Conservation (phyloP, 352 stramenopile species). For the Poterioochromonas sp. region DNA sequence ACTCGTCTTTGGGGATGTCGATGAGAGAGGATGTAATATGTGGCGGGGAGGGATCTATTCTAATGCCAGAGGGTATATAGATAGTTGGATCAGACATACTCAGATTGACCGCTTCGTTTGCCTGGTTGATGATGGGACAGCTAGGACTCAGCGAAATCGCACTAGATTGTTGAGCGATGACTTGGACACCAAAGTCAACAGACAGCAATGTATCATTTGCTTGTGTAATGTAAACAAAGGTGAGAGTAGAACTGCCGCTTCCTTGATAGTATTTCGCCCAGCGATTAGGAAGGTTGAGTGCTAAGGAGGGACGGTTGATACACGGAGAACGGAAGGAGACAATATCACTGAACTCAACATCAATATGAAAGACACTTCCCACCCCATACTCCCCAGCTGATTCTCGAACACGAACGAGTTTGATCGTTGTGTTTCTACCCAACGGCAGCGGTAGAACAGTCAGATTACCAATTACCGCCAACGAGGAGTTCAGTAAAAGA, state of each 20-base stretch:
- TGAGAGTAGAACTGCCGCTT: not conserved
- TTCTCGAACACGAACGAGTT: not conserved
- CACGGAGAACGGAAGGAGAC: not conserved
- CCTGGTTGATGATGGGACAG: not conserved
- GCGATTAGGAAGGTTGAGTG: not conserved
- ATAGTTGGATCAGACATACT: not conserved
- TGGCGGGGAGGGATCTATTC: not conserved
- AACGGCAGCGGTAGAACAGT: not conserved
- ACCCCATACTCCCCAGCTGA: conserved; percentile 23
- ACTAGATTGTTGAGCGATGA: not conserved
- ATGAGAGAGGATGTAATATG: not conserved
- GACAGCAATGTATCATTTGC: not conserved
- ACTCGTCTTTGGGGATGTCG: not conserved
- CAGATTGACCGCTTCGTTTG: not conserved
- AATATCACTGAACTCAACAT: conserved; percentile 10
- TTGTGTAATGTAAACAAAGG: not conserved
- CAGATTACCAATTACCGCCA: not conserved
- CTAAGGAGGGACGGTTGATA: not conserved
- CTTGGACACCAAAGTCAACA: not conserved
- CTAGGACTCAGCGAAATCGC: too few species aligned
- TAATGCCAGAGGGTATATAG: not conserved
- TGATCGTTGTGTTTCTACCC: conserved; percentile 7
- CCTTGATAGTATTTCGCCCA: not conserved
- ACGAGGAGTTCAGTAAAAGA: not conserved
- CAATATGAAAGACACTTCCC: not conserved